Evolutionary conservation across 2,329 filamentous ascomycete genomes (phyloP), one percentile per base, ranked within the genome.

Genomic region (Alternaria hordeiaustralica): DNA sequence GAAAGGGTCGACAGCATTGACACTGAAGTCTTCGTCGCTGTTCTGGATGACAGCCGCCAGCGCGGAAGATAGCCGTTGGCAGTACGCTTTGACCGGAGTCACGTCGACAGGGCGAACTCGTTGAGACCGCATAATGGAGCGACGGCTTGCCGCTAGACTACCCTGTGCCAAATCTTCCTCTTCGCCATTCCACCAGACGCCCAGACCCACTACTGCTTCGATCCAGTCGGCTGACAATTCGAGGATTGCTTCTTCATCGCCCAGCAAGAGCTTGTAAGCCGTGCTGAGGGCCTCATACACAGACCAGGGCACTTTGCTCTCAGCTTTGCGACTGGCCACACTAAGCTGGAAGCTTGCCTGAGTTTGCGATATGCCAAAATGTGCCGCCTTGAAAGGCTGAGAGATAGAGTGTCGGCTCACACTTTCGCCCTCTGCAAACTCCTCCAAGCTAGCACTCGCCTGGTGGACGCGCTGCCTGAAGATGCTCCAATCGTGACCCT

Each of bases 141-240:
- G 82, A 58, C 82, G 81, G 62, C 80, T 84, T n/a, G 78, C 79
- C 55, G 79, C 79, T 30, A 85, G 77, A 67, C 79, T 84, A 55
- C 79, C 81, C 41, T 79, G 74, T 1, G 78, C 68, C 26, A 80
- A 69, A 1, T 83, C 81, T 13, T 84, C 83, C 10, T 89, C 86
- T 63, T 89, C 87, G 64, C 96, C 93, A 75, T 97, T 91, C 94
- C 94, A 97, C 95, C 95, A 98, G 6, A 92, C 90, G 30, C 94
- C 90, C 54, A 98, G 83, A 2, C 90, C 92, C 63, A 97, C 82
- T 0, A 90, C 92, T 0, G 93, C 94, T 82, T 98, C 95, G 55
- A 95, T 89, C 95, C 95, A 98, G 79, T 97, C 94, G 74, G 95
- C 90, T 1, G 94, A 88, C 47, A 89, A 88, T 50, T 89, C 87